phyloP scores from a whole-genome alignment of 2,329 filamentous ascomycete species.

The Tolypocladium amazonense region DNA sequence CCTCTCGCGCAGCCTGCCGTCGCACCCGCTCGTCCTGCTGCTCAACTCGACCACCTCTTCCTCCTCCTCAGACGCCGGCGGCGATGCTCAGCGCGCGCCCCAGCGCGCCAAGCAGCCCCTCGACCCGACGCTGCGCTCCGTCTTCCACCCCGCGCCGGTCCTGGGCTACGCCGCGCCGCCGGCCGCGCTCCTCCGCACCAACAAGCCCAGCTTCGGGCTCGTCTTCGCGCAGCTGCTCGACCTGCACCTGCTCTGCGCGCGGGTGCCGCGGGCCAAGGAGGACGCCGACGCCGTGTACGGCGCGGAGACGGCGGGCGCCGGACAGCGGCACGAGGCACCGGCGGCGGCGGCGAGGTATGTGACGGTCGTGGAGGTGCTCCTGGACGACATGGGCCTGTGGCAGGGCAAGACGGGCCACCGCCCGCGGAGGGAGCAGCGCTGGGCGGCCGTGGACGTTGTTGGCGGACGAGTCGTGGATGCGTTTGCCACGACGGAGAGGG shows the following conservation, averaged over 20 bases:
- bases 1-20: conserved; percentile 28
- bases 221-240: conserved; percentile 45
- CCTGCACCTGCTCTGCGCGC: conserved; percentile 41
- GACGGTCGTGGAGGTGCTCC: conserved; percentile 39
- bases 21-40: conserved; percentile 39
- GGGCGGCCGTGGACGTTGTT: conserved; percentile 36
- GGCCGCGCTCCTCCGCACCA: conserved; percentile 15
- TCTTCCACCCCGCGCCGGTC: conserved; percentile 29
- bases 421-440: conserved; percentile 38
- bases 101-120: conserved; percentile 5
- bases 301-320: background rate
- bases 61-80: conserved; percentile 2
- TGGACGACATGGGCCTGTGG: conserved; percentile 40
- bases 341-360: conserved; percentile 11
- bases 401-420: conserved; percentile 18
- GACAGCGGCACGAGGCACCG: background rate
- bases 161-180: conserved; percentile 8
- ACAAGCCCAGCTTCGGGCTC: conserved; percentile 41
- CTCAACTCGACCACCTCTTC: conserved; percentile 37
- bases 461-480: conserved; percentile 27
- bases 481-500: conserved; percentile 14
- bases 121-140: conserved; percentile 37
- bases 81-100: background rate
- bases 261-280: conserved; percentile 25
- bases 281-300: conserved; percentile 24